phyloP scores from a whole-genome alignment of 2,329 filamentous ascomycete genomes.

The Thyridium curvatum region DNA sequence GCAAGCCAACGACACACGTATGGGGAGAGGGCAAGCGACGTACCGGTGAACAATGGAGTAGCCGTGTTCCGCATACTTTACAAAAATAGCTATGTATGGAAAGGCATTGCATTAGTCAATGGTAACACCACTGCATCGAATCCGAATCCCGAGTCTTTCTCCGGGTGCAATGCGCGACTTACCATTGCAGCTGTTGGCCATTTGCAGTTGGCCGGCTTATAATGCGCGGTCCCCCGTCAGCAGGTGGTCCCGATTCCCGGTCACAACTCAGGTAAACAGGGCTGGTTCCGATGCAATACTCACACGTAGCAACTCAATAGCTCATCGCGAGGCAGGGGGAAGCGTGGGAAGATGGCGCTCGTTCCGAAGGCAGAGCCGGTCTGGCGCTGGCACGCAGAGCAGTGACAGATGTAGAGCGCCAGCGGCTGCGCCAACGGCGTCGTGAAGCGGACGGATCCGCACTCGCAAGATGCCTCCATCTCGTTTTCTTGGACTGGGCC shows the following conservation, averaged over 20 bases:
- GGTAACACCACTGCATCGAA: too few species aligned
- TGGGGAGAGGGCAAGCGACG: constrained; percentile 13
- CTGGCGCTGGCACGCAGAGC: constrained; percentile 12
- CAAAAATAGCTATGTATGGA: constrained; percentile 52
- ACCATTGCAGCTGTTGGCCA: constrained; percentile 54
- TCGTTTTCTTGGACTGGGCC: neutral
- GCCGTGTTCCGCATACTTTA: constrained; percentile 56
- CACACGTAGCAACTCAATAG: constrained; percentile 49
- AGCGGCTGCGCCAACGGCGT: constrained; percentile 10
- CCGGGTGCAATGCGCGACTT: constrained; percentile 10
- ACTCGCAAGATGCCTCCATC: constrained; percentile 15
- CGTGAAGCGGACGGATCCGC: constrained; percentile 12
- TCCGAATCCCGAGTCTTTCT: too few species aligned
- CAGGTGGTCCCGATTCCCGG: too few species aligned
- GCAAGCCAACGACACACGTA: neutral
- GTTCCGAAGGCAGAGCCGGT: constrained; percentile 51
- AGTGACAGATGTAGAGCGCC: constrained; percentile 16
- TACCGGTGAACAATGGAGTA: constrained; percentile 56
- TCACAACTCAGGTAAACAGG: neutral
- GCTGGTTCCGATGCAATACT: constrained; percentile 18
- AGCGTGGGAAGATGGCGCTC: constrained; percentile 64
- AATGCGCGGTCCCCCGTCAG: too few species aligned
- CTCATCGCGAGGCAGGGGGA: constrained; percentile 44
- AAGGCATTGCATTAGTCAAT: neutral
- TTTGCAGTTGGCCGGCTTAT: constrained; percentile 48